Percentiles rank a stretch among this genome's conserved stretches.
phyloP scores from a whole-genome alignment of 495 filamentous ascomycete species.

The Schizothecium vesticola region DNA sequence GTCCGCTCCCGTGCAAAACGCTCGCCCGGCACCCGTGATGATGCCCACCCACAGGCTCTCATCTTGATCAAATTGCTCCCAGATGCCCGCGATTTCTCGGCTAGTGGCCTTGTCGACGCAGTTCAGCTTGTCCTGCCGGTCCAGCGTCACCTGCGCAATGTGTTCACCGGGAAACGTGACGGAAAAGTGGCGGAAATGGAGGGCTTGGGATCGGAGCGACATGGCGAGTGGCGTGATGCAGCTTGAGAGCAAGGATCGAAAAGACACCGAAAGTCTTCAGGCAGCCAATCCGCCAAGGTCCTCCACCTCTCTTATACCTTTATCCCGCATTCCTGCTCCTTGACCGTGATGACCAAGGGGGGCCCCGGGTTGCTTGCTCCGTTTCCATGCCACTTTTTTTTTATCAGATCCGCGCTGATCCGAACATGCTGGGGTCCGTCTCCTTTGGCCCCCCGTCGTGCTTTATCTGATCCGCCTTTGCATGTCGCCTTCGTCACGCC shows the following conservation, averaged over 20 bases:
- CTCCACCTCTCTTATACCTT: not conserved
- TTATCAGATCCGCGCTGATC: not conserved
- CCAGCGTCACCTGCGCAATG: conserved; percentile 33
- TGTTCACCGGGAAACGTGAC: conserved; percentile 16
- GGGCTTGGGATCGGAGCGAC: not conserved
- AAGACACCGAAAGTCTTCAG: not conserved
- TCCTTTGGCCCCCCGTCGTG: not conserved
- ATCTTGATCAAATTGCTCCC: conserved; percentile 44
- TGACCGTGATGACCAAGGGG: not conserved
- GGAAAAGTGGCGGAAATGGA: conserved; percentile 14
- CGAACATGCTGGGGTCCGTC: not conserved
- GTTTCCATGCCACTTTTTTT: not conserved
- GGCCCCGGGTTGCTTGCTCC: not conserved
- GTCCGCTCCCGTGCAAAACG: conserved; percentile 58
- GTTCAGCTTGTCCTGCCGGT: conserved; percentile 46
- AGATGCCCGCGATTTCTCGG: conserved; percentile 41
- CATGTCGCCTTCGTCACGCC: not conserved
- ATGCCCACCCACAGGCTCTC: conserved; percentile 45
- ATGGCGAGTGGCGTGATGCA: not conserved
- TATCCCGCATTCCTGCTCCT: not conserved
- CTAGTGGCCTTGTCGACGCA: conserved; percentile 41
- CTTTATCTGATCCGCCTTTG: not conserved
- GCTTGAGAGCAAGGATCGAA: not conserved
- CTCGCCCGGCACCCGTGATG: conserved; percentile 44
- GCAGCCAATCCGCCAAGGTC: not conserved